Evolutionary conservation across 495 filamentous ascomycete genomes (phyloP).

Genomic region (Podospora australis): DNA sequence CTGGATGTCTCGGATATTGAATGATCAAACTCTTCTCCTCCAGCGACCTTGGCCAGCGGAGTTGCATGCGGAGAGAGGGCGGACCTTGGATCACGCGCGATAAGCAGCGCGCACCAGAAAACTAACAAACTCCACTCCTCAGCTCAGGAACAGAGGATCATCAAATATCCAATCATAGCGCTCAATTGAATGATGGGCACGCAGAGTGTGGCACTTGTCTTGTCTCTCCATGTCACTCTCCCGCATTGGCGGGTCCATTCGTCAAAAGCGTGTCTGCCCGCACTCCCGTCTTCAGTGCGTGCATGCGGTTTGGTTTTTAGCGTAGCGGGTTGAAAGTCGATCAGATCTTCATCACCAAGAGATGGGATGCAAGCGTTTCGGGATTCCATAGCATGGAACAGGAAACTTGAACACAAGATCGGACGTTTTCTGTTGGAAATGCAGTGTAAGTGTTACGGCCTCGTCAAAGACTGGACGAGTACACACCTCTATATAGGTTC

Average conservation of each 20-base stretch:
- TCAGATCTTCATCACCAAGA: too few species aligned
- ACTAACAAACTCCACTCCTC: background rate
- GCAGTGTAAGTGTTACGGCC: too few species aligned
- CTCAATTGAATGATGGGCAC: background rate
- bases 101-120: background rate
- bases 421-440: too few species aligned
- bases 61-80: background rate
- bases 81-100: background rate
- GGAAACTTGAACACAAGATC: too few species aligned
- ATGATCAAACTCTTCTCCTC: background rate
- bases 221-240: conserved; percentile 4
- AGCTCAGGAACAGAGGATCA: background rate
- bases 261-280: too few species aligned
- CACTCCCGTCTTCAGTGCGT: too few species aligned
- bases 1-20: conserved; percentile 3
- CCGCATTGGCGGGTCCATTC: background rate
- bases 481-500: too few species aligned
- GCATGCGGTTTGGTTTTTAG: too few species aligned
- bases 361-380: too few species aligned
- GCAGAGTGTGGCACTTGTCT: background rate
- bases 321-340: too few species aligned
- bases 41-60: background rate
- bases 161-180: background rate
- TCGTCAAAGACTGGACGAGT: too few species aligned
- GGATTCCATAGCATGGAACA: too few species aligned